Base-by-base conservation (phyloP, 169 alveolate genomes). In the Theileria orientalis region DNA sequence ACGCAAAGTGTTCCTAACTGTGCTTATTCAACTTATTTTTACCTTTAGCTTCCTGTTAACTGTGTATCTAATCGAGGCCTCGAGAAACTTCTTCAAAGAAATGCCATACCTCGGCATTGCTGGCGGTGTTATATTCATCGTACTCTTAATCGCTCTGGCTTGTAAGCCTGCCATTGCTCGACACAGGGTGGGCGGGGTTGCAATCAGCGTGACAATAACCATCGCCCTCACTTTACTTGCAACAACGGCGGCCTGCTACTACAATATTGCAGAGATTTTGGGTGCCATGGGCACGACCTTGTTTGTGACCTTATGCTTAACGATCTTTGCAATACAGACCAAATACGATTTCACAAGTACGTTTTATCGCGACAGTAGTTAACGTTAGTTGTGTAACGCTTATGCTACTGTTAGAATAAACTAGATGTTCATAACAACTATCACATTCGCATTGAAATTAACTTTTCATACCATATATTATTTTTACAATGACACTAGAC, bases 1-100 rank as follows among this genome's bases (percentile, higher is more conserved):
- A 19, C 83, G 79, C 54, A 90, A 92, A 59, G 96, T 92, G 25
- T 92, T 90, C 62, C 54, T 85, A 16, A 83, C 91, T n/a, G 76
- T 92, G 27, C 69, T 91, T 14, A 41, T 88, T 11, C 92, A 90
- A 44, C 62, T 92, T 6, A 32, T 85, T n/a, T 79, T 59, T 1
- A 69, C 76, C 16, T 64, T 61, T 37, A 74, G 56, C 3, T 46
- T 77, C 23, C 35, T 62, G 35, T 25, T 57, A 6, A 13, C 47
- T 9, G 33, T 49, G n/a, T 64, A 29, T 52, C 27, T 25, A 49
- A 61, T 74, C 9, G 69, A 33, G 0, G 46, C 33, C 37, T 37
- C 52, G 60, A 51, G 8, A 0, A 33, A 37, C 14, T 74, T 74
- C 35, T 63, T 74, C 49, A 1, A 2, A 13, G 47, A 19, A 23